These are phyloP conservation scores for Cerrena zonata DNA, from an alignment of 1,284 basidiomycete species.

Conservation along the genomic window DNA sequence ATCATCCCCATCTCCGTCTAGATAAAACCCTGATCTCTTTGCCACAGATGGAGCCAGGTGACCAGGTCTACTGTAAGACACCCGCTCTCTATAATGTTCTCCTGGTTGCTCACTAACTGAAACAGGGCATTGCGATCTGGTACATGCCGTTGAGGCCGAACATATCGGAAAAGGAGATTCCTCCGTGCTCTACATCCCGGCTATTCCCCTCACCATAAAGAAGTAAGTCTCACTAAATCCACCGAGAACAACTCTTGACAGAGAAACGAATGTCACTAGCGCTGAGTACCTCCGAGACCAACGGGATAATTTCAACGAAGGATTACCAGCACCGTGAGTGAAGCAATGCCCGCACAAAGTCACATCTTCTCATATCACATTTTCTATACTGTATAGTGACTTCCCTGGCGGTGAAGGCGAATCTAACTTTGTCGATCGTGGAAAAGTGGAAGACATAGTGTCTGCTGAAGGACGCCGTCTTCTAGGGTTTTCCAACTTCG, in stretches of 20 bases:
- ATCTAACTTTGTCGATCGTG: constrained; percentile 48
- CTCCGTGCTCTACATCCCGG: constrained; percentile 76
- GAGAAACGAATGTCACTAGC: constrained; percentile 26
- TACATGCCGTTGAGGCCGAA: constrained; percentile 66
- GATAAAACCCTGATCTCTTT: constrained; percentile 48
- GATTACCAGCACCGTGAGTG: constrained; percentile 56
- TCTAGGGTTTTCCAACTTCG: constrained; percentile 33
- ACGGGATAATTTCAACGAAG: constrained; percentile 45
- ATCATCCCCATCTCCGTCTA: constrained; percentile 70
- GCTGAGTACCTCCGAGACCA: constrained; percentile 62
- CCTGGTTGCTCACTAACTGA: neutral
- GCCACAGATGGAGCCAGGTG: constrained; percentile 59
- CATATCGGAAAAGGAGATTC: constrained; percentile 63
- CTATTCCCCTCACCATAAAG: constrained; percentile 60
- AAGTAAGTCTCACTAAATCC: constrained; percentile 43
- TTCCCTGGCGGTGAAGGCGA: constrained; percentile 76
- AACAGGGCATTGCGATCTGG: constrained; percentile 58
- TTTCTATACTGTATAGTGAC: constrained; percentile 37
- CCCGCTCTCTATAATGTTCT: neutral
- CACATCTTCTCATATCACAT: neutral
- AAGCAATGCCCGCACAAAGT: neutral
- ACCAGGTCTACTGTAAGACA: constrained; percentile 65
- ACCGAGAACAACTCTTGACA: neutral
- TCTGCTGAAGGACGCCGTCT: constrained; percentile 29
- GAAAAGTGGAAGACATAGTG: constrained; percentile 37